Conservation (phyloP, 2,329 filamentous ascomycete species). For the Fusarium temperatum region DNA sequence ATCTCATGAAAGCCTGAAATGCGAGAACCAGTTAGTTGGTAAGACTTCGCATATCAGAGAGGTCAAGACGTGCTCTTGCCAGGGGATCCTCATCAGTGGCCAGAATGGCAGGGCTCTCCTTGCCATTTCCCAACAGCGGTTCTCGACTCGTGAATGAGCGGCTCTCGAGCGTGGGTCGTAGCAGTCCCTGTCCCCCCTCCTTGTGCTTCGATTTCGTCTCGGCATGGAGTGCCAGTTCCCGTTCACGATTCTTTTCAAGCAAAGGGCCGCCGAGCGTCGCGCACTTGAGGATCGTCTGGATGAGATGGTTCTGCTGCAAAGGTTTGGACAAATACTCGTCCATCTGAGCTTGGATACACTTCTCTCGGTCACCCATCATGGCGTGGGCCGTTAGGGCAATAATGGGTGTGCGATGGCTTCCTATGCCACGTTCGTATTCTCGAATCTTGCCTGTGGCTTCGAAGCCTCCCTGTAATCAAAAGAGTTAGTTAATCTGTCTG, state of each 20-base stretch:
- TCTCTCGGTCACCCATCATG: conserved; percentile 98
- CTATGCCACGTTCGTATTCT: conserved; percentile 87
- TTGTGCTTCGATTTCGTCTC: conserved; percentile 57
- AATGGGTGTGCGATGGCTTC: conserved; percentile 86
- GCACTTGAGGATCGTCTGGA: conserved; percentile 97
- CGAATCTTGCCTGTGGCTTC: conserved; percentile 97
- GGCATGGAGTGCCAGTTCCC: conserved; percentile 62
- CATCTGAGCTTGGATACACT: conserved; percentile 99
- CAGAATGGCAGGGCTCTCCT: conserved; percentile 71
- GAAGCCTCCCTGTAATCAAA: conserved; percentile 78
- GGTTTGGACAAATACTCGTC: conserved; percentile 98
- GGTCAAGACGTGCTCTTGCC: conserved; percentile 59
- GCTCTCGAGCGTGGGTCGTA: conserved; percentile 58
- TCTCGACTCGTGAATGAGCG: conserved; percentile 77
- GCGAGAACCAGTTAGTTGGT: conserved; percentile 45
- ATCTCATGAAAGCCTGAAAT: conserved; percentile 44
- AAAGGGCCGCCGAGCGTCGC: conserved; percentile 88
- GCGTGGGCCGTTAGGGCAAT: conserved; percentile 97
- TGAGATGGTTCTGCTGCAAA: conserved; percentile 94
- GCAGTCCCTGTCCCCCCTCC: conserved; percentile 48
- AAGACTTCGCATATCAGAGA: conserved; percentile 52
- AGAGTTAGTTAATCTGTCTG: conserved; percentile 46
- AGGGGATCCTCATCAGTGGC: conserved; percentile 57
- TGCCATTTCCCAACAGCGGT: conserved; percentile 60
- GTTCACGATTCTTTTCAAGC: conserved; percentile 77